These are phyloP conservation scores for Hypoxylon sp. DNA, from an alignment of 2,329 filamentous ascomycete genomes.

Conservation along the genomic window DNA sequence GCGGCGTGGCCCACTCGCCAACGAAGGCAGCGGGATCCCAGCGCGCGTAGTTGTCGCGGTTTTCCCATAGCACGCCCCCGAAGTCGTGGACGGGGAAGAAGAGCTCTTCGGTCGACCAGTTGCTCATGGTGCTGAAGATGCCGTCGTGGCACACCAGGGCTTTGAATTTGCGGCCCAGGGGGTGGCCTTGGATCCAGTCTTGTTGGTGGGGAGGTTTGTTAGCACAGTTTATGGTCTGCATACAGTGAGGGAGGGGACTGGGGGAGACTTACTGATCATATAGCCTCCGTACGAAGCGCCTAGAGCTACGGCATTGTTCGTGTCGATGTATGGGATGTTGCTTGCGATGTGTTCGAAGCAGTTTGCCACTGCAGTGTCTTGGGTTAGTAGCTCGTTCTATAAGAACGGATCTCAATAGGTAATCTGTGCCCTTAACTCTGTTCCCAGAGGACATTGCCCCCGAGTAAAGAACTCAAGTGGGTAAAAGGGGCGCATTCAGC, in stretches of 20 bases:
- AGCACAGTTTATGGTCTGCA: too few species aligned
- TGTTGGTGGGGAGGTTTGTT: slow-evolving; percentile 28
- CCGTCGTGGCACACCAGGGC: slow-evolving; percentile 92
- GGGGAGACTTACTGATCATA: slow-evolving; percentile 78
- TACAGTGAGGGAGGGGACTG: too few species aligned
- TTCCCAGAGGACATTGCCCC: background rate
- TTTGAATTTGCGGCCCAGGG: slow-evolving; percentile 86
- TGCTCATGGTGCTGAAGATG: slow-evolving; percentile 79
- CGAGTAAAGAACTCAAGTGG: background rate
- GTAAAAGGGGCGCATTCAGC: background rate
- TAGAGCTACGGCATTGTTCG: slow-evolving; percentile 76
- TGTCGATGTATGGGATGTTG: slow-evolving; percentile 78
- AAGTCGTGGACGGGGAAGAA: slow-evolving; percentile 80
- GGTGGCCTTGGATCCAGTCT: slow-evolving; percentile 92
- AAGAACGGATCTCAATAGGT: background rate
- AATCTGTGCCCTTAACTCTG: background rate
- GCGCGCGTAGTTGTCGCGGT: slow-evolving; percentile 74
- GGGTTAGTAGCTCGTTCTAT: slow-evolving; percentile 3
- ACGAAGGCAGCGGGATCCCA: slow-evolving; percentile 78
- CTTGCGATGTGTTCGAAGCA: slow-evolving; percentile 81
- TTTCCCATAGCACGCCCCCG: slow-evolving; percentile 73
- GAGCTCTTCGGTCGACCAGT: slow-evolving; percentile 77
- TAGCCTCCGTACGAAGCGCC: slow-evolving; percentile 83
- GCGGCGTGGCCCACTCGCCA: slow-evolving; percentile 85
- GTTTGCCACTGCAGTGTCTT: slow-evolving; percentile 67